phyloP scores from a whole-genome alignment of 2,329 filamentous ascomycete genomes.

The Colletotrichum higginsianum region DNA sequence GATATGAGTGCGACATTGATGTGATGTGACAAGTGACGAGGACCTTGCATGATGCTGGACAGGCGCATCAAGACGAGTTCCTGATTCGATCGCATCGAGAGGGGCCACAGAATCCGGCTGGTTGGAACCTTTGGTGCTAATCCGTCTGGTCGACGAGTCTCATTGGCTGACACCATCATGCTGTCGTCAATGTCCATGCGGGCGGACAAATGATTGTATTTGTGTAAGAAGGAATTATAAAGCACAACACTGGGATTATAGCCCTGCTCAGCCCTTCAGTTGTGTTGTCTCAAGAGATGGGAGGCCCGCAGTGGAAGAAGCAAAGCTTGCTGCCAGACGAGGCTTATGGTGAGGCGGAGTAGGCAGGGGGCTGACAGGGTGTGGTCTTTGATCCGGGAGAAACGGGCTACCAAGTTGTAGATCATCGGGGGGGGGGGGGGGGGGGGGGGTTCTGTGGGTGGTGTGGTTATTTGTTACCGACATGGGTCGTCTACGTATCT shows the following conservation, averaged over 20 bases:
- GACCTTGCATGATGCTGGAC: conserved; percentile 32
- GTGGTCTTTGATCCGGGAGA: conserved; percentile 19
- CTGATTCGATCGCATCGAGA: conserved; percentile 16
- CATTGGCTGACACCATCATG: conserved; percentile 9
- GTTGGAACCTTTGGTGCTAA: conserved; percentile 16
- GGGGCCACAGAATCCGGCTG: conserved; percentile 2
- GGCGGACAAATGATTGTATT: conserved; percentile 5
- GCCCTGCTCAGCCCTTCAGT: neutral
- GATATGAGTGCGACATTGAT: conserved; percentile 6
- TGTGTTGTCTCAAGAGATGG: conserved; percentile 4
- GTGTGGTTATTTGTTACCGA: conserved; percentile 1
- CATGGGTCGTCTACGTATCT: neutral
- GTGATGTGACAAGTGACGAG: conserved; percentile 36
- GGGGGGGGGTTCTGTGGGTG: neutral
- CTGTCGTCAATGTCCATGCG: neutral
- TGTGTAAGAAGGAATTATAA: neutral
- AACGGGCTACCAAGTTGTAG: conserved; percentile 18
- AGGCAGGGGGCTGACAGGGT: conserved; percentile 4
- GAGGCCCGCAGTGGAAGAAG: neutral
- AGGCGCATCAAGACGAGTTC: conserved; percentile 4
- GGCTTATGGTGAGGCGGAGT: conserved; percentile 21
- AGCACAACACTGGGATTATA: neutral
- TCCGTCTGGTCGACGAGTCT: conserved; percentile 33
- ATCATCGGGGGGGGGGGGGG: conserved; percentile 14
- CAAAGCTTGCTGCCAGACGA: conserved; percentile 14